Evolutionary conservation across 257 asterid species (phyloP).

Genomic region (Petunia axillaris): DNA sequence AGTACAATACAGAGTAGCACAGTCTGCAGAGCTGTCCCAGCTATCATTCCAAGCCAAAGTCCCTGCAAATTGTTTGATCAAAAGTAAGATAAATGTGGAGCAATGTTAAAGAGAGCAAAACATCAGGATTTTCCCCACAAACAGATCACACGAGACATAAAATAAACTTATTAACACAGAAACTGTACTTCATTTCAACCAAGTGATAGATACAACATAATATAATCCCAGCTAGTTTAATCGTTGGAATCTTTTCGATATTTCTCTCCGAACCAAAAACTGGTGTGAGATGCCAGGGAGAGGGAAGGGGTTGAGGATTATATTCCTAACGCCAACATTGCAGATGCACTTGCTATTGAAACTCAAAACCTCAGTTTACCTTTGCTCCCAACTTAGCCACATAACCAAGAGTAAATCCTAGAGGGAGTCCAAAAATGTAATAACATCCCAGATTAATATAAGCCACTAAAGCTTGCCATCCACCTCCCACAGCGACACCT

Average conservation of each 20-base stretch:
- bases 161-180: no score
- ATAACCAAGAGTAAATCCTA: constrained; percentile 67
- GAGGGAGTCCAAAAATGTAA: constrained; percentile 64
- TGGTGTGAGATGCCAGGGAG: no score
- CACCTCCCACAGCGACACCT: constrained; percentile 84
- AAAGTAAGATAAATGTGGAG: neutral
- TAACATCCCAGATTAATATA: constrained; percentile 71
- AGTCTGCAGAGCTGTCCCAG: constrained; percentile 63
- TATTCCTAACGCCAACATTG: no score
- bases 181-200: no score
- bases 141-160: neutral
- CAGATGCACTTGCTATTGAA: neutral
- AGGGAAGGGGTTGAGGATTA: no score
- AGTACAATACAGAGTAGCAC: constrained; percentile 48
- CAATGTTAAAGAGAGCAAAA: neutral
- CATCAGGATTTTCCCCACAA: neutral
- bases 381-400: constrained; percentile 53
- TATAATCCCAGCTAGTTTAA: no score
- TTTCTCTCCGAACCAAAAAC: no score
- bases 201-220: no score
- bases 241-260: no score
- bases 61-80: constrained; percentile 42
- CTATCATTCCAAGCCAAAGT: constrained; percentile 77
- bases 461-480: constrained; percentile 83
- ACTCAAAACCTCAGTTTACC: constrained; percentile 35